phyloP scores from a whole-genome alignment of 805 yeast genomes.

The Cyberlindnera amylophila region DNA sequence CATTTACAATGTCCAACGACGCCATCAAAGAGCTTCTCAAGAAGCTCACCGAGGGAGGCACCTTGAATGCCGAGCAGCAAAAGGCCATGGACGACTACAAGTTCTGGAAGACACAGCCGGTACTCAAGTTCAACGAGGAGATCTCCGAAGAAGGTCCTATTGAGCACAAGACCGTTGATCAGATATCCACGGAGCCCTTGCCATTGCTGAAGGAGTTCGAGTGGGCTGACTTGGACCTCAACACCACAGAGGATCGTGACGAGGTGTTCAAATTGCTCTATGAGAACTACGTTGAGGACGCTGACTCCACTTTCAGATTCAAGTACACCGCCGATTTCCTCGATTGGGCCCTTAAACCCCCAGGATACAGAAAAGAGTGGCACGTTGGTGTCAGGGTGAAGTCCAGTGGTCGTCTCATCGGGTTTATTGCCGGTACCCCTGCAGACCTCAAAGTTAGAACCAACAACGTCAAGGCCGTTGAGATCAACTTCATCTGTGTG shows the following conservation, averaged over 20 bases:
- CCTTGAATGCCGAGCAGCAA: slow-evolving; percentile 52
- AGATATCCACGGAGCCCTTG: slow-evolving; percentile 66
- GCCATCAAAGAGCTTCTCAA: slow-evolving; percentile 57
- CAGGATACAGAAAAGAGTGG: slow-evolving; percentile 90
- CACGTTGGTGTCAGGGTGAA: slow-evolving; percentile 89
- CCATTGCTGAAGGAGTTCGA: slow-evolving; percentile 72
- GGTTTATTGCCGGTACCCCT: slow-evolving; percentile 91
- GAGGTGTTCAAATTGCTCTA: slow-evolving; percentile 79
- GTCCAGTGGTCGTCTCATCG: slow-evolving; percentile 72
- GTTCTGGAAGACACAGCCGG: slow-evolving; percentile 99
- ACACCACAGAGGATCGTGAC: slow-evolving; percentile 51
- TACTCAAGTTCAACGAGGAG: slow-evolving; percentile 67
- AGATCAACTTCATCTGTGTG: slow-evolving; percentile 89
- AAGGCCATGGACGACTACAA: slow-evolving; percentile 85
- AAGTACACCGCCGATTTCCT: slow-evolving; percentile 80
- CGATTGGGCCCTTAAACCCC: slow-evolving; percentile 91
- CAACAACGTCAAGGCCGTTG: slow-evolving; percentile 60
- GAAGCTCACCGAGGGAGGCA: slow-evolving; percentile 31
- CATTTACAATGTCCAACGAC: slow-evolving; percentile 29
- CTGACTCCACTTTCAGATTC: slow-evolving; percentile 87
- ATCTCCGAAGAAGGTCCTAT: slow-evolving; percentile 77
- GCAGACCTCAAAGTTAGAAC: slow-evolving; percentile 59
- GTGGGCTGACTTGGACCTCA: slow-evolving; percentile 78
- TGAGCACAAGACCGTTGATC: slow-evolving; percentile 67
- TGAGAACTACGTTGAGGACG: slow-evolving; percentile 93